Base-by-base conservation (phyloP, 805 yeast species). In the Jamesozyma spencerorum region DNA sequence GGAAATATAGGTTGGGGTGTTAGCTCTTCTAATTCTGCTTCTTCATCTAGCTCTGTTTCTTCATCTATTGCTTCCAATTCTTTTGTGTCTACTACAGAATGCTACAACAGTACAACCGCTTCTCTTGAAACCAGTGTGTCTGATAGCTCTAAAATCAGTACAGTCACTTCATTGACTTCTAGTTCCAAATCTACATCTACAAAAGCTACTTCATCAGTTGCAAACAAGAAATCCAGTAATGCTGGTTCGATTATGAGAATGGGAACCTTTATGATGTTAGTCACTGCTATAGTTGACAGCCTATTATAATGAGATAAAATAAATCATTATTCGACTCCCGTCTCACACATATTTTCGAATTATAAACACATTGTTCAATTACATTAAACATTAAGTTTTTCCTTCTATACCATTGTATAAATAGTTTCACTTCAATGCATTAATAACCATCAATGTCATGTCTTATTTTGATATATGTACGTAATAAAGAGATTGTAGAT, bases 1-100 rank as follows among this genome's bases (percentile, higher is more conserved):
- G 64, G 75, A 37, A 72, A 84, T 51, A 77, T 79, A 14, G 67
- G 71, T 37, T n/a, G n/a, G n/a, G 52, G 36, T 27, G 43, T 36
- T 26, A 19, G 40, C 20, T 24, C 35, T 4, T 30, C 36, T 6
- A 18, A 42, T 7, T 31, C 40, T 17, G 36, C 40, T 10, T 18
- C 43, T 4, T 31, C 44, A 12, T 34, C n/a, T n/a, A n/a, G 47
- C 6, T 28, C 45, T 11, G 28, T 43, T 1, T 31, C 46, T 2
- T 33, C 45, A 13, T 34, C 49, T 8, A 20, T 40, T n/a, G 31
- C 42, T n/a, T 20, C 38, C n/a, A n/a, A n/a, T n/a, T n/a, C n/a
- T 22, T 13, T 18, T 24, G 11, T 18, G 3, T 33, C 36, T 6
- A 12, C 12, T 15, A 14, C 7, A 18, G 34, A 32, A 5, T 17